Evolutionary conservation across 805 yeast genomes (phyloP).

Genomic region (Jamesozyma jinghongensis): DNA sequence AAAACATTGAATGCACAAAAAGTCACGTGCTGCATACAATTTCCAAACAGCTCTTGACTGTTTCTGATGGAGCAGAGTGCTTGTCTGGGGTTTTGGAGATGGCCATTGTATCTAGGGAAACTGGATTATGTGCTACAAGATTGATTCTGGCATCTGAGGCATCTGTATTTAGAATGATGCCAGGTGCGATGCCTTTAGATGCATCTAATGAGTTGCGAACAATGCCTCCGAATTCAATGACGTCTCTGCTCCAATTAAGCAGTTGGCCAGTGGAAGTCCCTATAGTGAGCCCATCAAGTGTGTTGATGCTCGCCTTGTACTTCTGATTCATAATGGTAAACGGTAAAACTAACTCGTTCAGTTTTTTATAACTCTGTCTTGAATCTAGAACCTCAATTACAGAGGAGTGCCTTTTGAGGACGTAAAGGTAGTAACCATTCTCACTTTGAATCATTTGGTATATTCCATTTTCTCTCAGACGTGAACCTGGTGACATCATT

Average conservation of each 20-base stretch:
- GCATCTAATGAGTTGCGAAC: not conserved
- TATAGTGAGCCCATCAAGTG: constrained; percentile 15
- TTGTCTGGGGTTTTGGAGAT: constrained; percentile 22
- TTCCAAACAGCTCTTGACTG: too few relatives aligned
- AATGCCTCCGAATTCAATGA: constrained; percentile 26
- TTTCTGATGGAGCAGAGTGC: not conserved
- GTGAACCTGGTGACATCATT: not conserved
- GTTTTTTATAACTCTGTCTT: constrained; percentile 14
- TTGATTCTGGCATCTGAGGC: constrained; percentile 9
- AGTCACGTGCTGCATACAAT: too few relatives aligned
- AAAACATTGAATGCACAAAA: too few relatives aligned
- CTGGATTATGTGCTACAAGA: constrained; percentile 14
- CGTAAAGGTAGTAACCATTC: constrained; percentile 32
- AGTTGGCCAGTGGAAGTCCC: constrained; percentile 19
- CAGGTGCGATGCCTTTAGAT: not conserved
- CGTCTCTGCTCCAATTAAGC: constrained; percentile 18
- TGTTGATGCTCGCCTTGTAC: constrained; percentile 16
- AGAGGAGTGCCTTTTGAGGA: constrained; percentile 25
- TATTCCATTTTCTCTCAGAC: constrained; percentile 25
- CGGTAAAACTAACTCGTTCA: constrained; percentile 18
- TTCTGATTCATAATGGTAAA: constrained; percentile 18
- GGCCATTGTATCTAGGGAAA: constrained; percentile 10
- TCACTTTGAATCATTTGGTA: constrained; percentile 31
- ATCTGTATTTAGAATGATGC: not conserved
- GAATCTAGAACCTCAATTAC: constrained; percentile 30